phyloP scores from a whole-genome alignment of 371 early-diverging fungal species.

The Smittium culicis region DNA sequence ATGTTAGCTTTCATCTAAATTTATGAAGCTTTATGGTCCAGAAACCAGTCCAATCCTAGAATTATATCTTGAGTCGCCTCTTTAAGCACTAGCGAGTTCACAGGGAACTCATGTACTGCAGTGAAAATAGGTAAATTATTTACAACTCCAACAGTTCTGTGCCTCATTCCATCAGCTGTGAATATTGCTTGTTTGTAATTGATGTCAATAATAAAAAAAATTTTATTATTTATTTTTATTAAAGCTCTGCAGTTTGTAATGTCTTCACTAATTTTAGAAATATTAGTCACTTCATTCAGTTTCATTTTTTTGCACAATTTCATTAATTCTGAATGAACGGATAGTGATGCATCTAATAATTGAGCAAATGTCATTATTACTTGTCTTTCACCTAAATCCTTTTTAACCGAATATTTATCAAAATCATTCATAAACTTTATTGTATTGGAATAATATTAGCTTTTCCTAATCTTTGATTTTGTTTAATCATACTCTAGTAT shows the following conservation, averaged over 20 bases:
- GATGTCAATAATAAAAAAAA: neutral
- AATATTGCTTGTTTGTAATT: neutral
- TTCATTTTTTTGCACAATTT: neutral
- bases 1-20: neutral
- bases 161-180: slow-evolving; percentile 7
- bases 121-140: neutral
- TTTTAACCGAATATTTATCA: slow-evolving; percentile 1
- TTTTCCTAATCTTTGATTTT: neutral
- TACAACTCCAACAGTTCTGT: neutral
- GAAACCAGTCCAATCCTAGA: slow-evolving; percentile 4
- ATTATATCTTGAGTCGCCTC: neutral
- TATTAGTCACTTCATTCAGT: neutral
- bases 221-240: neutral
- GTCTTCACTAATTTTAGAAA: neutral
- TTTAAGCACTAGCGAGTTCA: neutral
- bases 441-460: neutral
- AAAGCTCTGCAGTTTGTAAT: slow-evolving; percentile 9
- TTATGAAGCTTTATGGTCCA: slow-evolving; percentile 7
- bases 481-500: neutral
- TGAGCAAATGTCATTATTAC: neutral
- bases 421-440: neutral
- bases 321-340: neutral
- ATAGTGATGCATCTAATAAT: slow-evolving; percentile 1
- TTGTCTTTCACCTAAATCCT: neutral
- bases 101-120: neutral